These are phyloP conservation scores for Cystobasidium ongulense DNA, from an alignment of 768 basidiomycete species.

Conservation along the genomic window DNA sequence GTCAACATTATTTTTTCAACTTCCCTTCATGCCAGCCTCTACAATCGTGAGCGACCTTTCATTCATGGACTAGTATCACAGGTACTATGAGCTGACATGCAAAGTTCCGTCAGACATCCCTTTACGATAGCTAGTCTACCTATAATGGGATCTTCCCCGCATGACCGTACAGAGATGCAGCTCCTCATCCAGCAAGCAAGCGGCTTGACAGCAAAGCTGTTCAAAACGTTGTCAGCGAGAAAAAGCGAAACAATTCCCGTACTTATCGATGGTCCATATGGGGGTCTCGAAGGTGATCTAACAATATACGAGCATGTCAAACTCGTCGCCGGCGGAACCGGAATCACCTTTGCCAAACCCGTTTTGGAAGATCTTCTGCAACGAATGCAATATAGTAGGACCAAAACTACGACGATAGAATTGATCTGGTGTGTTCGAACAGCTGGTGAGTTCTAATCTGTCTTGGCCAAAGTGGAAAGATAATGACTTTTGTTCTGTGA, in stretches of 20 bases:
- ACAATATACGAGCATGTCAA: slow-evolving; percentile 30
- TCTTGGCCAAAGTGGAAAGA: too few species aligned
- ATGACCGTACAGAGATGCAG: slow-evolving; percentile 24
- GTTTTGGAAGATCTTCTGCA: slow-evolving; percentile 8
- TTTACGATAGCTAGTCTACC: slow-evolving; percentile 39
- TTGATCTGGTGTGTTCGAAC: slow-evolving; percentile 10
- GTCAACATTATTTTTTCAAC: slow-evolving; percentile 42
- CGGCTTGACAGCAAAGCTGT: slow-evolving; percentile 18
- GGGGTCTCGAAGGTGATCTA: slow-evolving; percentile 34
- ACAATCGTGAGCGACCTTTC: slow-evolving; percentile 36
- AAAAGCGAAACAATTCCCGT: slow-evolving; percentile 33
- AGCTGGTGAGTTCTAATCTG: slow-evolving; percentile 1
- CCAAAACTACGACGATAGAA: not conserved
- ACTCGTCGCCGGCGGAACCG: slow-evolving; percentile 39
- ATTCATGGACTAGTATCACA: too few species aligned
- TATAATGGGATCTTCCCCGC: slow-evolving; percentile 13
- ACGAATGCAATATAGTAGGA: not conserved
- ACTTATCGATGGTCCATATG: slow-evolving; percentile 42
- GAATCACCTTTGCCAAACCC: slow-evolving; percentile 32
- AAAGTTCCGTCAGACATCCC: slow-evolving; percentile 35
- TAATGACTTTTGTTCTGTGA: too few species aligned
- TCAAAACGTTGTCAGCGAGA: not conserved
- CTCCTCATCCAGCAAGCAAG: slow-evolving; percentile 26
- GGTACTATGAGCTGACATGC: too few species aligned
- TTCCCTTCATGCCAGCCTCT: slow-evolving; percentile 38